A percentile compares a stretch with the other conserved stretches of the same genome.
phyloP scores from a whole-genome alignment of 176 grass and related monocot genomes.

The Oryza glaberrima region DNA sequence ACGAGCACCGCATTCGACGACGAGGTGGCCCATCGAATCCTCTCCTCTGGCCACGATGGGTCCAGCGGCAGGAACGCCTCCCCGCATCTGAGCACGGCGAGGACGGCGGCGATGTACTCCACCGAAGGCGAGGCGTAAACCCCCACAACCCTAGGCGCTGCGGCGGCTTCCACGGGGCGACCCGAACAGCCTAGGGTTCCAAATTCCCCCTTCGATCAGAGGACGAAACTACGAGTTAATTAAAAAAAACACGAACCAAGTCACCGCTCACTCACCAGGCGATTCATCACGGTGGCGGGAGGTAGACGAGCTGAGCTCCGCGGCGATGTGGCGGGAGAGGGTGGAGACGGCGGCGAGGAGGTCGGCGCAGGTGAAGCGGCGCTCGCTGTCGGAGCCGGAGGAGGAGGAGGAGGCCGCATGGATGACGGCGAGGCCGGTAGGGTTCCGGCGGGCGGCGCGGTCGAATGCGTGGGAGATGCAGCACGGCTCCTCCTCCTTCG shows the following conservation, averaged over 20 bases:
- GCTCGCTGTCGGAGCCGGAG: constrained; percentile 27
- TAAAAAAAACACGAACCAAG: not conserved
- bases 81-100: constrained; percentile 69
- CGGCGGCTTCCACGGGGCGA: not conserved
- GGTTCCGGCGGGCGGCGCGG: constrained; percentile 36
- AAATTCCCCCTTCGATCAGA: constrained; percentile 10
- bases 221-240: not conserved
- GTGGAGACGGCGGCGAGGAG: constrained; percentile 50
- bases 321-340: constrained; percentile 54
- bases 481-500: constrained; percentile 34
- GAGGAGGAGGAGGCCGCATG: constrained; percentile 35
- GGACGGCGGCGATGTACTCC: constrained; percentile 67
- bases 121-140: constrained; percentile 65
- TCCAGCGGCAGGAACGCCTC: constrained; percentile 87
- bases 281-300: not conserved
- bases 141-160: constrained; percentile 54
- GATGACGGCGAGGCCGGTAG: constrained; percentile 33
- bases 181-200: constrained; percentile 17
- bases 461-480: constrained; percentile 87
- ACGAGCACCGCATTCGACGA: constrained; percentile 57
- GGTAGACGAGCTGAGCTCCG: constrained; percentile 6
- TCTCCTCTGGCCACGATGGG: constrained; percentile 75
- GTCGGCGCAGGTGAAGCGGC: constrained; percentile 52
- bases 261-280: constrained; percentile 16
- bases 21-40: constrained; percentile 52